Base-by-base conservation (phyloP, 805 yeast species). In the Candida yuanshanica region DNA sequence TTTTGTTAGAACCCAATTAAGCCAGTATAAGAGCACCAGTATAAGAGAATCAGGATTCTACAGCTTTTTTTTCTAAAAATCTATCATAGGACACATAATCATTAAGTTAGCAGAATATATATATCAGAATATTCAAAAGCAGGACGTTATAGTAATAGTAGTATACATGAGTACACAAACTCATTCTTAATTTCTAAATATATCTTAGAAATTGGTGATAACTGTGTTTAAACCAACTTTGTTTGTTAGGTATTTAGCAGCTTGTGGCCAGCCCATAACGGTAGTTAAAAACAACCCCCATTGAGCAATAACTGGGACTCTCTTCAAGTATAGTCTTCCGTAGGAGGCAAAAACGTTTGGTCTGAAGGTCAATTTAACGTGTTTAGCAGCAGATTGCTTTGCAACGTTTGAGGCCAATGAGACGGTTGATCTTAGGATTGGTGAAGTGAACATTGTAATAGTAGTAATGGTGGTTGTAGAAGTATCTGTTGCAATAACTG, bases 341-440 rank as follows among this genome's bases (percentile, higher is more conserved):
- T 34, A 18, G 6, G 50, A 38, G 7, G 43, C 16, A 12, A 51
- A 20, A 11, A 39, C 21, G 11, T 43, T 37, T 2, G 57, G 32
- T 40, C 48, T 53, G 34, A 53, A 42, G 5, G 47, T 33, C 17
- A 53, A 37, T 36, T 46, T 52, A 33, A 52, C 48, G 33, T 46
- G 50, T 42, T 46, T 43, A 33, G 49, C 45, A 37, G 52, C 49
- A 33, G 43, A 43, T 20, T 48, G 47, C 33, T 44, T 47, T 17
- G 52, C 48, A 33, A 47, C 44, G 39, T 51, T 47, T 24, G 43
- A 43, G 11, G 45, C 41, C 20, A 50, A 27, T n/a, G 60, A 38
- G 33, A 55, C 47, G 13, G 60, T 47, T 36, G 54, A 50, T 56
- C 60, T 55, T 44, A 52, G 44, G 36, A 52, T 38, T 42, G 49